Base-by-base conservation (phyloP, 2,329 filamentous ascomycete species). In the Penicillium sp. region DNA sequence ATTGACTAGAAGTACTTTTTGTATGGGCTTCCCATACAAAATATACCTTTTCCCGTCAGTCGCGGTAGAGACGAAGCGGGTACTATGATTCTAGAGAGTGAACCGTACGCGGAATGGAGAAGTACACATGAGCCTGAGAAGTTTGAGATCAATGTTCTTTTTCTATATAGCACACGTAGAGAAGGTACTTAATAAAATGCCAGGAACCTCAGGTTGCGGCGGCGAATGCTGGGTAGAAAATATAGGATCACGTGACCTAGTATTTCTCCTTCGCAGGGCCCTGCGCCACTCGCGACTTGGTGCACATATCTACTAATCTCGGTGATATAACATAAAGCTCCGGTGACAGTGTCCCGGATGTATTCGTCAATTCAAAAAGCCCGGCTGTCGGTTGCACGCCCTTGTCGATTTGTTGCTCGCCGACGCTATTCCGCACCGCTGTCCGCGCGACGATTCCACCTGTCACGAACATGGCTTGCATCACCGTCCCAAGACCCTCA, bases 341-440 rank as follows among this genome's bases (percentile, higher is more conserved):
- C 62, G 67, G 70, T 58, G 69, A 67, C 66, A 58, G 50, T 61
- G 64, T 65, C 68, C 66, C 67, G 69, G 67, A 73, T 74, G 70
- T 71, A 69, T 71, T 61, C 66, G 64, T 69, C 73, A 72, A 77
- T 78, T 70, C 73, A 71, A 64, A 69, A 67, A 59, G 66, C 63
- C 63, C 66, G 71, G 65, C 69, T 74, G 62, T 69, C 67, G 48
- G 54, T 71, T 59, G 69, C 66, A 56, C 72, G 69, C 66, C 72
- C 73, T 51, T 74, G 73, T 63, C 73, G 73, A 58, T 67, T 75
- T 57, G 64, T 75, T 61, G 72, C 72, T 54, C 72, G 66, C 61
- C 73, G 73, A 59, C 72, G 72, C 29, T 72, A 71, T 67, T 67
- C 73, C 56, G 67, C 64, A 47, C 60, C 62, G 43, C 46, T 66